These are phyloP conservation scores for Neurospora hispaniola DNA, from an alignment of 495 filamentous ascomycete species.

Conservation along the genomic window DNA sequence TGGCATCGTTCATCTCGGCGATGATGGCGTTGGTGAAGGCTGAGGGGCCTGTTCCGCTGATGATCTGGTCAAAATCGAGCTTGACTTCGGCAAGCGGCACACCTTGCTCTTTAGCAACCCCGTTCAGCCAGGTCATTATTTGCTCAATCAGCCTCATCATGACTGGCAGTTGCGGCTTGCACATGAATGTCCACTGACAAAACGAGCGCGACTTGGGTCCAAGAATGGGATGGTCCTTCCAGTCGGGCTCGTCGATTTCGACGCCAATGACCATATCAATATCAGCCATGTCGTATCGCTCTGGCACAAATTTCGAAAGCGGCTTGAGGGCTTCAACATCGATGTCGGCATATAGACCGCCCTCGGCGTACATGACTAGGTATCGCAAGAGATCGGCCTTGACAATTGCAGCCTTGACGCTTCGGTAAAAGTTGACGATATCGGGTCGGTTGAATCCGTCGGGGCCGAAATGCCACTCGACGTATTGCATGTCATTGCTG, in stretches of 20 bases:
- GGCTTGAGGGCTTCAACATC: constrained; percentile 45
- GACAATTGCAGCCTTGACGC: constrained; percentile 49
- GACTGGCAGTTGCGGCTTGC: constrained; percentile 49
- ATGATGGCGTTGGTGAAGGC: constrained; percentile 53
- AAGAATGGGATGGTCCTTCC: constrained; percentile 48
- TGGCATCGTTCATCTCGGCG: constrained; percentile 41
- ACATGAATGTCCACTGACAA: constrained; percentile 61
- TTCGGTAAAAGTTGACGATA: constrained; percentile 47
- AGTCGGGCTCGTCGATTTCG: constrained; percentile 54
- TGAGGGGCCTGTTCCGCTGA: constrained; percentile 55
- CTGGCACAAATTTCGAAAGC: constrained; percentile 41
- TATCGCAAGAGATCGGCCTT: constrained; percentile 51
- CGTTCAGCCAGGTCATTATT: constrained; percentile 48
- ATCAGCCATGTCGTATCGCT: constrained; percentile 34
- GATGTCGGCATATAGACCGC: constrained; percentile 48
- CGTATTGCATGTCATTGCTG: constrained; percentile 46
- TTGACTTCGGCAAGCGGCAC: constrained; percentile 42
- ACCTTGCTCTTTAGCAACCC: constrained; percentile 41
- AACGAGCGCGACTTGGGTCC: constrained; percentile 52
- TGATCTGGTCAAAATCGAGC: constrained; percentile 57
- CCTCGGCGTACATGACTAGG: constrained; percentile 46
- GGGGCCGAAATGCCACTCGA: constrained; percentile 48
- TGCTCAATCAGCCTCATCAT: constrained; percentile 52
- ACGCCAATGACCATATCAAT: constrained; percentile 54
- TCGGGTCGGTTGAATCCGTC: constrained; percentile 48